These are phyloP conservation scores for Pseudogymnoascus sp. DNA, from an alignment of 2,329 filamentous ascomycete species.

Conservation along the genomic window DNA sequence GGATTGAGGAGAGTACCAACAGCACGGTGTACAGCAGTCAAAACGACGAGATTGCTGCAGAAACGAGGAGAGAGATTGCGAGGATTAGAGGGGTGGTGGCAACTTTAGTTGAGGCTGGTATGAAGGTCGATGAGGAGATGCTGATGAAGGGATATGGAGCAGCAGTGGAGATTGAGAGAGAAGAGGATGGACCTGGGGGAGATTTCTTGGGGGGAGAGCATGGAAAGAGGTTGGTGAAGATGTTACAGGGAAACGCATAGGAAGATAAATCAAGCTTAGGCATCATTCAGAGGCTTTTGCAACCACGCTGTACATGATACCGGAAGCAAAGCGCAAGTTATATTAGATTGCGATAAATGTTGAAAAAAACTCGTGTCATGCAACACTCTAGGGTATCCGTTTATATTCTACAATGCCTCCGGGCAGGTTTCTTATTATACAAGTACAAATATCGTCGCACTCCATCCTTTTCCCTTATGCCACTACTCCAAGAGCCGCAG, in stretches of 20 bases:
- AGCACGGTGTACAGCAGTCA: conserved; percentile 88
- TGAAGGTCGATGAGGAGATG: conserved; percentile 84
- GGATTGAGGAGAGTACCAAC: conserved; percentile 80
- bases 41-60: conserved; percentile 74
- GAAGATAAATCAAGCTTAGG: background rate
- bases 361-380: background rate
- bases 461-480: background rate
- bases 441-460: background rate
- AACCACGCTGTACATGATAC: background rate
- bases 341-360: background rate
- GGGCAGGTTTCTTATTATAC: background rate
- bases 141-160: conserved; percentile 77
- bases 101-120: conserved; percentile 71
- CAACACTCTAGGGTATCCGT: background rate
- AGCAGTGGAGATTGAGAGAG: conserved; percentile 64
- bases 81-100: conserved; percentile 74
- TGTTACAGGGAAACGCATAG: conserved; percentile 21
- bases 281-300: background rate
- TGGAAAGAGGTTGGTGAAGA: conserved; percentile 35
- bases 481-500: background rate
- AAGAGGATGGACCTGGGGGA: conserved; percentile 48
- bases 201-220: conserved; percentile 53
- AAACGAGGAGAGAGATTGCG: conserved; percentile 81
- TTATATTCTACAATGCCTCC: background rate
- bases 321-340: background rate